These are phyloP conservation scores for Cryptococcus depauperatus DNA, from an alignment of 1,284 basidiomycete species.

Conservation along the genomic window DNA sequence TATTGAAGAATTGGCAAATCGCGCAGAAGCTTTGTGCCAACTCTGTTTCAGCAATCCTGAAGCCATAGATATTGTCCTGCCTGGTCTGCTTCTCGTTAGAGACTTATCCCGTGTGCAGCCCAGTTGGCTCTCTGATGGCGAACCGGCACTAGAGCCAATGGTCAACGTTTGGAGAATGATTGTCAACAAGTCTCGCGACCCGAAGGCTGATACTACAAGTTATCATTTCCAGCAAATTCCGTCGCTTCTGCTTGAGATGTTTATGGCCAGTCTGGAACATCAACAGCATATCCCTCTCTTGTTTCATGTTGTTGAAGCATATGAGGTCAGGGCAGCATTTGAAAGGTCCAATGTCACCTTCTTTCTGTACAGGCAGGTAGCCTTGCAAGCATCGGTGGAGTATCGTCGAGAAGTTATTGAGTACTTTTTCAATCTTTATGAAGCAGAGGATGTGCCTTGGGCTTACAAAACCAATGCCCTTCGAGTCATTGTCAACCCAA, in stretches of 20 bases:
- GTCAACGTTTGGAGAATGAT: slow-evolving; percentile 62
- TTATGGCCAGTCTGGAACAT: slow-evolving; percentile 56
- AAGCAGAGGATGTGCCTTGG: slow-evolving; percentile 59
- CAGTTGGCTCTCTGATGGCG: slow-evolving; percentile 57
- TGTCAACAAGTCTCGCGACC: slow-evolving; percentile 32
- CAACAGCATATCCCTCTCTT: slow-evolving; percentile 75
- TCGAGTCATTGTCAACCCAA: slow-evolving; percentile 82
- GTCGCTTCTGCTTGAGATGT: slow-evolving; percentile 63
- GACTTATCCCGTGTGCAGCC: slow-evolving; percentile 65
- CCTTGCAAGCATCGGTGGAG: slow-evolving; percentile 50
- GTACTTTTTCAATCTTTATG: slow-evolving; percentile 79
- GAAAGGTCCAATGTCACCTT: slow-evolving; percentile 74
- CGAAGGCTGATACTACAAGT: slow-evolving; percentile 41
- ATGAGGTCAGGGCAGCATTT: slow-evolving; percentile 70
- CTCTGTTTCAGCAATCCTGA: slow-evolving; percentile 53
- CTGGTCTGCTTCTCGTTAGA: slow-evolving; percentile 65
- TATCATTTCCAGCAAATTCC: slow-evolving; percentile 58
- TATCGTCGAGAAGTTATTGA: slow-evolving; percentile 77
- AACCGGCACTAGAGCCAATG: slow-evolving; percentile 60
- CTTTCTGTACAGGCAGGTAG: slow-evolving; percentile 83
- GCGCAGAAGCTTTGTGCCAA: slow-evolving; percentile 56
- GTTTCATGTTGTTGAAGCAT: slow-evolving; percentile 79
- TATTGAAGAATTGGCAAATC: slow-evolving; percentile 61
- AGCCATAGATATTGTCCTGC: slow-evolving; percentile 53
- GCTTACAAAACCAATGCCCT: slow-evolving; percentile 79